Percentiles rank a stretch among this genome's conserved stretches.
Evolutionary conservation across 176 grass and related monocot species (phyloP).

Genomic region (Puccinellia tenuiflora): DNA sequence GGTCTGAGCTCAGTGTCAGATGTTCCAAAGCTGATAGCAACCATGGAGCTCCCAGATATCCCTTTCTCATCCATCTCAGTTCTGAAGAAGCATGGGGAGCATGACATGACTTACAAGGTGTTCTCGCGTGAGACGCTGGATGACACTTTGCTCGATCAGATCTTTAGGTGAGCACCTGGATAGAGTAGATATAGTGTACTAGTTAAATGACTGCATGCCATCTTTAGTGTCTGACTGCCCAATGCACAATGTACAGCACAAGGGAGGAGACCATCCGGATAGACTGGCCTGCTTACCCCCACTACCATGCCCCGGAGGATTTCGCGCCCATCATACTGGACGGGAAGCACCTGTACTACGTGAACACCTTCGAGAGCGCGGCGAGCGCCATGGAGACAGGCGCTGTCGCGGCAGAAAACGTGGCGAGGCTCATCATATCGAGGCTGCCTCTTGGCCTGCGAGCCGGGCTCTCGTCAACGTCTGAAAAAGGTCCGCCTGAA

Average conservation of each 20-base stretch:
- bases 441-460: conserved; percentile 31
- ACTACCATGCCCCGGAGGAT: conserved; percentile 71
- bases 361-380: conserved; percentile 86
- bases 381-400: conserved; percentile 81
- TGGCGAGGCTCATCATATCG: conserved; percentile 79
- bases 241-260: conserved; percentile 30
- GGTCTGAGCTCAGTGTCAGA: conserved; percentile 54
- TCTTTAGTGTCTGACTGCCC: neutral
- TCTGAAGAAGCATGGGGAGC: conserved; percentile 61
- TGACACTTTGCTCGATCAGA: conserved; percentile 57
- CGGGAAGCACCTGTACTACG: conserved; percentile 81
- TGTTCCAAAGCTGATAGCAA: conserved; percentile 76
- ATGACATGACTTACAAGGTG: conserved; percentile 75
- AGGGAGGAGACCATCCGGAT: conserved; percentile 66
- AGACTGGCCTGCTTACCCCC: conserved; percentile 91
- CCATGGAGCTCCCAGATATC: conserved; percentile 69
- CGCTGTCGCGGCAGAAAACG: conserved; percentile 76
- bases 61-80: conserved; percentile 78
- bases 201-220: neutral
- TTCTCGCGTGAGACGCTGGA: conserved; percentile 65
- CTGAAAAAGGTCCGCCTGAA: neutral
- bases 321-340: conserved; percentile 85
- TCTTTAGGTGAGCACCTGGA: conserved; percentile 54
- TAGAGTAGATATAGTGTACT: neutral
- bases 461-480: neutral